phyloP scores from a whole-genome alignment of 257 asterid genomes.

The Nicotiana sylvestris region DNA sequence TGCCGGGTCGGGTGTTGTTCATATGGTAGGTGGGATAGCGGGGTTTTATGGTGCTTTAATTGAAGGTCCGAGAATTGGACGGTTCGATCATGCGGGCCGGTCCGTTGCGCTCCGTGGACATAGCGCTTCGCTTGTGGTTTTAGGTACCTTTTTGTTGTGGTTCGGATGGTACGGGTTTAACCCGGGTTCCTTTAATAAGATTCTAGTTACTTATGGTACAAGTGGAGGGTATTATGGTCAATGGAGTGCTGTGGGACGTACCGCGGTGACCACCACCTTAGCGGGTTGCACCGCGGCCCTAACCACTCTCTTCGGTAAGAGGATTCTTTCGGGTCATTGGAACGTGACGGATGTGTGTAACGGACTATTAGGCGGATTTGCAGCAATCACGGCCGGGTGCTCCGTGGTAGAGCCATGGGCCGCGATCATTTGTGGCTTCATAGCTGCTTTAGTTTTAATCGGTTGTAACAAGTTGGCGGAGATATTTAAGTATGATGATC shows the following conservation, averaged over 20 bases:
- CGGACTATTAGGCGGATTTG: constrained; percentile 85
- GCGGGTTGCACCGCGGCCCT: constrained; percentile 94
- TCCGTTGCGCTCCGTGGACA: constrained; percentile 62
- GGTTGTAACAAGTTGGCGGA: constrained; percentile 77
- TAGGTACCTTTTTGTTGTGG: constrained; percentile 75
- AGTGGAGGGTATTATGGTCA: constrained; percentile 64
- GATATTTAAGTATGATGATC: constrained; percentile 61
- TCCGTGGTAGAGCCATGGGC: constrained; percentile 99
- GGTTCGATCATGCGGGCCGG: constrained; percentile 72
- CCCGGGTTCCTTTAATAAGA: constrained; percentile 75
- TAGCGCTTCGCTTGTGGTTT: constrained; percentile 71
- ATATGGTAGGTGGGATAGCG: constrained; percentile 90
- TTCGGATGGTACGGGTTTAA: constrained; percentile 95
- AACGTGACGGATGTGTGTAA: constrained; percentile 86
- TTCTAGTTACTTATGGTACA: constrained; percentile 33
- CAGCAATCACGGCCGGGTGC: constrained; percentile 86
- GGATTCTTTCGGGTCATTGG: constrained; percentile 83
- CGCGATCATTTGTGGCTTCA: constrained; percentile 78
- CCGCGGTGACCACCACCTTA: constrained; percentile 86
- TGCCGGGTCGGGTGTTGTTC: constrained; percentile 93
- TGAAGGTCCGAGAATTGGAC: constrained; percentile 87
- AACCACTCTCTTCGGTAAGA: constrained; percentile 70
- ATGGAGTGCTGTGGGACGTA: constrained; percentile 93
- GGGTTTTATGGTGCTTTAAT: constrained; percentile 73
- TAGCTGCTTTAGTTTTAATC: constrained; percentile 73